A percentile compares a stretch with the other conserved stretches of the same genome.
These are phyloP conservation scores for Rutstroemia sp. DNA, from an alignment of 2,329 filamentous ascomycete genomes.

Conservation along the genomic window DNA sequence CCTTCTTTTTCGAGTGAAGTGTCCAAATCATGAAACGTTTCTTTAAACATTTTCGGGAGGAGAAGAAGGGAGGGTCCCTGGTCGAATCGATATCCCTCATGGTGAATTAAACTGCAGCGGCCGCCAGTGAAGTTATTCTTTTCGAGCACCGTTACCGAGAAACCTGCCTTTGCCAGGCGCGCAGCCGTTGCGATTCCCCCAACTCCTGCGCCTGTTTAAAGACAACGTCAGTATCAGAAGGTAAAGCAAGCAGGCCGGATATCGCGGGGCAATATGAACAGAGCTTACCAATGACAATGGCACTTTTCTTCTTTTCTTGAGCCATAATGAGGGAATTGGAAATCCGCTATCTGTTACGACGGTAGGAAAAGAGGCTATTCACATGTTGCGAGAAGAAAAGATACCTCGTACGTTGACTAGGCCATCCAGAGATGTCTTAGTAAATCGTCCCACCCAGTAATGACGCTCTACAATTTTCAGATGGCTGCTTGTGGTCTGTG, in stretches of 20 bases:
- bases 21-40: constrained; percentile 61
- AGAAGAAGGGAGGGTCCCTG: constrained; percentile 69
- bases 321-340: constrained; percentile 16
- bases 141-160: constrained; percentile 68
- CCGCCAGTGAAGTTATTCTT: constrained; percentile 69
- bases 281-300: constrained; percentile 44
- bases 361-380: constrained; percentile 13
- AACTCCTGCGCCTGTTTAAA: constrained; percentile 53
- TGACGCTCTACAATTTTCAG: background rate
- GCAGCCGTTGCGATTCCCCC: constrained; percentile 67
- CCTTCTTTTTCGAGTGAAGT: constrained; percentile 59
- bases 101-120: constrained; percentile 57
- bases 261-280: background rate
- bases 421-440: no score
- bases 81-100: constrained; percentile 61
- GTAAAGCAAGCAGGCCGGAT: background rate
- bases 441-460: background rate
- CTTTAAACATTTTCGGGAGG: constrained; percentile 61
- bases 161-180: constrained; percentile 62
- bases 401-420: background rate
- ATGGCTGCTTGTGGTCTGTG: background rate
- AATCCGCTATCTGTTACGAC: constrained; percentile 8
- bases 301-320: constrained; percentile 34
- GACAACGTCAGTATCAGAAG: constrained; percentile 11
- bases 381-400: constrained; percentile 15